These are phyloP conservation scores for Geranomyces michiganensis DNA, from an alignment of 192 early-diverging fungal genomes.

Conservation along the genomic window DNA sequence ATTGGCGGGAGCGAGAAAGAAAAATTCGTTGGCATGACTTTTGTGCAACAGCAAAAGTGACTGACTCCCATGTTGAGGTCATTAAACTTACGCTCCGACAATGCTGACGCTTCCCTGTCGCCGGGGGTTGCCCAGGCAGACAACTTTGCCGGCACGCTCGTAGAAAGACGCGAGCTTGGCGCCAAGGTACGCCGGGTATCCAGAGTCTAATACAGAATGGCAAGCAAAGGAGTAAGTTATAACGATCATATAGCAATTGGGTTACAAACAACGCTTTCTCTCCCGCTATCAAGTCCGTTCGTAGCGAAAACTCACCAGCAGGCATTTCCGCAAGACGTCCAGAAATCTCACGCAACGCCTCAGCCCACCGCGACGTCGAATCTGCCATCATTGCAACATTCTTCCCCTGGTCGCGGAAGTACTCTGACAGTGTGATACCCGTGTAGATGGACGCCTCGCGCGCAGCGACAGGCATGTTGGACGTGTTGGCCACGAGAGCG, in stretches of 20 bases:
- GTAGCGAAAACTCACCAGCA: conserved; percentile 59
- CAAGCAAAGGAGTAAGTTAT: background rate
- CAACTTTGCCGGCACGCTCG: conserved; percentile 97
- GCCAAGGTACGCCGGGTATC: conserved; percentile 98
- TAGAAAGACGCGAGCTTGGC: conserved; percentile 99
- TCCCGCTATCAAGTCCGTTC: no score
- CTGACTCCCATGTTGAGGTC: background rate
- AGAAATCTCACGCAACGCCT: conserved; percentile 99
- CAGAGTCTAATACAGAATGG: conserved; percentile 65
- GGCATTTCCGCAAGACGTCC: conserved; percentile 99
- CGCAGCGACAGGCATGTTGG: conserved; percentile 99
- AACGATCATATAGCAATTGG: no score
- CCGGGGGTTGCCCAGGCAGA: conserved; percentile 93
- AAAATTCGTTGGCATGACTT: background rate
- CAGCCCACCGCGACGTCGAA: conserved; percentile 99
- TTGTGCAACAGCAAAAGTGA: background rate
- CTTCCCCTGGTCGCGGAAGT: conserved; percentile 99
- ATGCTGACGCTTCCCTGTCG: conserved; percentile 94
- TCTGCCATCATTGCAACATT: conserved; percentile 99
- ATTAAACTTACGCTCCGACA: conserved; percentile 84
- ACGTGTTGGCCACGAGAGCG: conserved; percentile 98
- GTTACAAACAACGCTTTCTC: no score
- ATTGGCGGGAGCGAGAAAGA: background rate
- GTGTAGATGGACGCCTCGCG: conserved; percentile 99
- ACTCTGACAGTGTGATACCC: conserved; percentile 98